Base-by-base conservation (phyloP, 805 yeast species). In the Wickerhamiella spandovensis region DNA sequence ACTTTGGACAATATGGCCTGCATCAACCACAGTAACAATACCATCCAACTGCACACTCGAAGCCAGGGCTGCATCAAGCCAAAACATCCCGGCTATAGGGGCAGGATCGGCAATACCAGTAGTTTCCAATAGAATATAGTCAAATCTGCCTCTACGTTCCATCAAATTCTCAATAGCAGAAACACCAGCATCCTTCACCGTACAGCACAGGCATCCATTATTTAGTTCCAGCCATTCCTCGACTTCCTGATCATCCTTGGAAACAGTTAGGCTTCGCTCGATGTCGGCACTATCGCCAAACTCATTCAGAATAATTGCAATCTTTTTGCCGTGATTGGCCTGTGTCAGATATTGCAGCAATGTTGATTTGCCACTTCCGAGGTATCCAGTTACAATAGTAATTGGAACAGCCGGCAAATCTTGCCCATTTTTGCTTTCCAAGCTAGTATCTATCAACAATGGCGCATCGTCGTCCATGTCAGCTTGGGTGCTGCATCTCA, bases 31-130 rank as follows among this genome's bases (percentile, higher is more conserved):
- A 0, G 96, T 84, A 13, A 92, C 75, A 5, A 90, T 86, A 0
- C 95, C 95, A 65, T 90, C 97, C 30, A 92, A 81, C 63, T 85
- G 84, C 1, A 92, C 87, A 56, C 80, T 81, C 3, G 95, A 81
- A 15, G 81, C 74, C 51, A 92, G 70, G 0, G 89, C 97, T 22
- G 85, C 90, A 64, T 92, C 98, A 28, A 89, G 73, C 98, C 98
- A 92, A 66, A 92, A 92, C 96, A 90, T 90, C 55, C 81, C 78
- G 4, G 97, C 96, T 24, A 92, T 87, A 0, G 97, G 97, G 0
- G 89, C 97, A 0, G 98, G 98, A 62, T 92, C 97, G 0, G 98
- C 98, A 15, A 92, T 74, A 0, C 98, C 98, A 0, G 95, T 87
- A 0, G 98, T 92, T 62, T 92, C 98, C 48, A 92, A 69, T 22